A percentile compares a stretch with the other conserved stretches of the same genome.
phyloP scores from a whole-genome alignment of 2,329 filamentous ascomycete genomes.

The Sclerotinia subarctica region DNA sequence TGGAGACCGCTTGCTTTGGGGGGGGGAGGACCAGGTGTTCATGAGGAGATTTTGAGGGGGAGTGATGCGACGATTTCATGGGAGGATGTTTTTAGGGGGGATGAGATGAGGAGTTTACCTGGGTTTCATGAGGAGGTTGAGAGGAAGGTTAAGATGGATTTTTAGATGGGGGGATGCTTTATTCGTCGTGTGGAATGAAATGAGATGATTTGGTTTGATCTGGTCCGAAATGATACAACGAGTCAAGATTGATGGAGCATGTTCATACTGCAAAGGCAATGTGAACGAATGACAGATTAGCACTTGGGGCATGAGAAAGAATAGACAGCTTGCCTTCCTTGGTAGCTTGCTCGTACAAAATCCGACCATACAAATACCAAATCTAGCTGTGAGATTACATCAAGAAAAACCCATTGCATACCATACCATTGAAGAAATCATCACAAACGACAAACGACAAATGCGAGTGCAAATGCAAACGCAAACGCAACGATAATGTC shows the following conservation, averaged over 20 bases:
- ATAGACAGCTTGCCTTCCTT: background rate
- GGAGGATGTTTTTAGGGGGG: conserved; percentile 90
- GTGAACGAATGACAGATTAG: background rate
- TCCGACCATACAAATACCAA: background rate
- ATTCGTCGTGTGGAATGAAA: background rate
- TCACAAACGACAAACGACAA: accelerated
- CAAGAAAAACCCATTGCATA: background rate
- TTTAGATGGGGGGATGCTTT: conserved; percentile 20
- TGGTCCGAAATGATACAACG: background rate
- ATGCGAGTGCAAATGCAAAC: background rate
- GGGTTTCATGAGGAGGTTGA: conserved; percentile 93
- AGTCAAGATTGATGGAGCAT: background rate
- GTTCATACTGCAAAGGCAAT: background rate
- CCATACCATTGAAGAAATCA: background rate
- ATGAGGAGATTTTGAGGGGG: conserved; percentile 85
- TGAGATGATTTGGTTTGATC: background rate
- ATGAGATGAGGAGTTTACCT: conserved; percentile 66
- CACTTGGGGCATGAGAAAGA: background rate
- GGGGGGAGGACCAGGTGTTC: conserved; percentile 53
- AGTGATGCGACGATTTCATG: conserved; percentile 75
- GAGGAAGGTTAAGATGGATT: conserved; percentile 75
- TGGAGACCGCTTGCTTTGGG: conserved; percentile 74
- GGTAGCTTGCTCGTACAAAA: background rate
- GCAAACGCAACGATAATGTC: too few species aligned
- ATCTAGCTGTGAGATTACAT: background rate